A percentile compares a stretch with the other conserved stretches of the same genome.
These are phyloP conservation scores for Leccinum rimulosum DNA, from an alignment of 768 basidiomycete genomes.

Conservation along the genomic window DNA sequence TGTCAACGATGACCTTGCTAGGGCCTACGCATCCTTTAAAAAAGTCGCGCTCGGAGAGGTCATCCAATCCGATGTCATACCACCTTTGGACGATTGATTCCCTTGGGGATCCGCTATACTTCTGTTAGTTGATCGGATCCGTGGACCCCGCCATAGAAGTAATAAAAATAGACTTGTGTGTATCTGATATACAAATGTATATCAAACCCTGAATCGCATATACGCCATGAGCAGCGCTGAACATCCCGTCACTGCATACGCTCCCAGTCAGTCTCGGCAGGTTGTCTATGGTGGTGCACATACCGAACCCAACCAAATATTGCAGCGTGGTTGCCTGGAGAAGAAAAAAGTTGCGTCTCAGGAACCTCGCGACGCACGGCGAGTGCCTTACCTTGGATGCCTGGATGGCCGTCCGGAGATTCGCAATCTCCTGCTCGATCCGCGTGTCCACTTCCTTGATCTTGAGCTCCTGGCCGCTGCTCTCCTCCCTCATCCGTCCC, in stretches of 20 bases:
- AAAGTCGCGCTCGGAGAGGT: conserved; percentile 70
- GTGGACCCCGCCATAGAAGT: conserved; percentile 3
- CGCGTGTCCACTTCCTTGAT: conserved; percentile 97
- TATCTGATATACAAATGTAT: not conserved
- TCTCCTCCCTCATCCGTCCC: conserved; percentile 92
- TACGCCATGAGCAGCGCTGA: conserved; percentile 88
- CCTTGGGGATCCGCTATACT: too few species aligned
- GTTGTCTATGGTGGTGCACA: conserved; percentile 25
- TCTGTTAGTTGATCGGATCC: not conserved
- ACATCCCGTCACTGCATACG: conserved; percentile 71
- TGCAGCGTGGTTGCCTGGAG: conserved; percentile 78
- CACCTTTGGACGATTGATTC: conserved; percentile 56
- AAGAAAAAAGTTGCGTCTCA: conserved; percentile 1
- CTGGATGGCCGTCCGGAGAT: conserved; percentile 78
- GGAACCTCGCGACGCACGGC: not conserved
- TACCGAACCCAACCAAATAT: conserved; percentile 85
- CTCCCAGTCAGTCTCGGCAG: conserved; percentile 7
- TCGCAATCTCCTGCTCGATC: conserved; percentile 95
- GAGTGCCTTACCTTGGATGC: conserved; percentile 64
- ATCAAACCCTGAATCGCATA: conserved; percentile 58
- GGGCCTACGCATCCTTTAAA: conserved; percentile 77
- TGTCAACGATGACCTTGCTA: conserved; percentile 86
- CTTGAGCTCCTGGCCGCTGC: conserved; percentile 87
- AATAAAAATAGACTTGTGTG: not conserved
- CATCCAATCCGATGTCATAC: conserved; percentile 60